Conservation (phyloP, 2,329 filamentous ascomycete species). For the Colletotrichum horii region DNA sequence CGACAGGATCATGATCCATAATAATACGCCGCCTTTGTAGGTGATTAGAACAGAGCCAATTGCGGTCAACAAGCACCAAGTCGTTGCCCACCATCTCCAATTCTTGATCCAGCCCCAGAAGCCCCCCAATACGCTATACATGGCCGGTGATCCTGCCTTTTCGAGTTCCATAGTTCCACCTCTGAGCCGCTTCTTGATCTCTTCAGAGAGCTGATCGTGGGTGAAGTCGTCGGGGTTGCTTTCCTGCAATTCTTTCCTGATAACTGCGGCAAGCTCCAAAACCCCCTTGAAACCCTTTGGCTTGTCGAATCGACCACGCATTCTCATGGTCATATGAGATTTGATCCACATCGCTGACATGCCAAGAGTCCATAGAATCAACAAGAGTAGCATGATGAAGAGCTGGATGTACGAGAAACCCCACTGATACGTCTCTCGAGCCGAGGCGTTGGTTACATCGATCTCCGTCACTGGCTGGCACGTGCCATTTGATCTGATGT, state of each 20-base stretch:
- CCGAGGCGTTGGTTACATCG: not conserved
- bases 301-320: not conserved
- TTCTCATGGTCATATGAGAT: conserved; percentile 12
- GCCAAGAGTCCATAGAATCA: conserved; percentile 26
- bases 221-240: conserved; percentile 17
- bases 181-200: conserved; percentile 21
- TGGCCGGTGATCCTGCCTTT: not conserved
- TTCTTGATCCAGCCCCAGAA: not conserved
- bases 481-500: conserved; percentile 20
- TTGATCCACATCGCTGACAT: conserved; percentile 24
- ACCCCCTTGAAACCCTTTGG: conserved; percentile 10
- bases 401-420: conserved; percentile 31
- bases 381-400: conserved; percentile 12
- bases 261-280: conserved; percentile 3
- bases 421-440: conserved; percentile 26
- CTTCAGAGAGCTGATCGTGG: conserved; percentile 20
- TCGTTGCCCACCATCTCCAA: conserved; percentile 5
- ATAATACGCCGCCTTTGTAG: not conserved
- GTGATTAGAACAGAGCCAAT: not conserved
- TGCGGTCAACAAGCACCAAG: not conserved
- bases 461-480: conserved; percentile 23
- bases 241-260: conserved; percentile 17
- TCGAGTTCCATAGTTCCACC: conserved; percentile 26
- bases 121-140: not conserved
- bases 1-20: not conserved